phyloP scores from a whole-genome alignment of 441 rosid genomes.

The Gossypium laxum region DNA sequence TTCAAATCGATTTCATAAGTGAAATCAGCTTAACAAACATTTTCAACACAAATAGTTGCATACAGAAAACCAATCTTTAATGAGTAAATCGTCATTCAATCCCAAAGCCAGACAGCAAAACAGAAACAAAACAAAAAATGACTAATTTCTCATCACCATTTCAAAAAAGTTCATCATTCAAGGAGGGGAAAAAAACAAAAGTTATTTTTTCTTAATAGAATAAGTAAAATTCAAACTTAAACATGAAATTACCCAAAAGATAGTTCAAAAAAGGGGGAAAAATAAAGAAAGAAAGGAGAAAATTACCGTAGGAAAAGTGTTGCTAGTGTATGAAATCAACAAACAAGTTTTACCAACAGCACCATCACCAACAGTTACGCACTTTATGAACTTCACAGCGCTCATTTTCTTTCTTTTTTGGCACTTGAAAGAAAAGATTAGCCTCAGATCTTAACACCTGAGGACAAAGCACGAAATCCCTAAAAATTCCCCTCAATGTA shows the following conservation, averaged over 20 bases:
- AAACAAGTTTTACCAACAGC: slow-evolving; percentile 63
- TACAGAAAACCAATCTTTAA: not conserved
- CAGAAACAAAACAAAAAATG: not conserved
- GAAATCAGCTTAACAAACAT: not conserved
- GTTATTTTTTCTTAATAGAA: not conserved
- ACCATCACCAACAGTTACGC: slow-evolving; percentile 68
- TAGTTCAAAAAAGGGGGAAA: not conserved
- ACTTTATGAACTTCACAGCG: slow-evolving; percentile 57
- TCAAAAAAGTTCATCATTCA: not conserved
- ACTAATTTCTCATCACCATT: not conserved
- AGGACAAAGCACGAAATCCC: slow-evolving; percentile 29
- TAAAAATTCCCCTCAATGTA: not conserved
- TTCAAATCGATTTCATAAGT: not conserved
- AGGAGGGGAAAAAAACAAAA: not conserved
- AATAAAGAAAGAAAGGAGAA: not conserved
- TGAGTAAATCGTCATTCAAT: not conserved
- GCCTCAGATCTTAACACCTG: slow-evolving; percentile 64
- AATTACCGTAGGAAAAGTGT: slow-evolving; percentile 52
- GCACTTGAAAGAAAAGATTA: not conserved
- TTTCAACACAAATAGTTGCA: not conserved
- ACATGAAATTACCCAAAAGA: not conserved
- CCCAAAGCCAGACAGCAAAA: slow-evolving; percentile 9
- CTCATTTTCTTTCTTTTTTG: slow-evolving; percentile 31
- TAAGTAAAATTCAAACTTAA: not conserved
- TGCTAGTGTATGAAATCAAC: slow-evolving; percentile 65